Evolutionary conservation across 73 alveolate genomes (phyloP).

Genomic region (Tetrahymena elliotti): DNA sequence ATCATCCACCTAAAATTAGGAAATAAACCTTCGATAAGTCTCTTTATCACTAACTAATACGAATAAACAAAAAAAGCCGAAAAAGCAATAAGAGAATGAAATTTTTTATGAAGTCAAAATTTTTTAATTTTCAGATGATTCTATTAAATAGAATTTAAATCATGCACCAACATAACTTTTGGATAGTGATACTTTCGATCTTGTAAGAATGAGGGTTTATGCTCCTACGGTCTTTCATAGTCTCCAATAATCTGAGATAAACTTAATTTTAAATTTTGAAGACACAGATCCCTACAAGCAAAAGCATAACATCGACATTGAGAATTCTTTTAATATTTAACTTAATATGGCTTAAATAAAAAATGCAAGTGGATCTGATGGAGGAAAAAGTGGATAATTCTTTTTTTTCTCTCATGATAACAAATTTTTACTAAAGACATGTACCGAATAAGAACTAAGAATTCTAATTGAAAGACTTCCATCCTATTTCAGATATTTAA

Average conservation of each 20-base stretch:
- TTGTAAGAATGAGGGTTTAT: not conserved
- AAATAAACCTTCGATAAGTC: not conserved
- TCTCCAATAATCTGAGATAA: not conserved
- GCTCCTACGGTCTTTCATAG: not conserved
- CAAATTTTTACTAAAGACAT: slow-evolving; percentile 9
- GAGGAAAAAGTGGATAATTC: slow-evolving; percentile 43
- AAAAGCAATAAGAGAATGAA: not conserved
- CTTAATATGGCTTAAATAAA: slow-evolving; percentile 20
- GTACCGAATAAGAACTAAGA: slow-evolving; percentile 13
- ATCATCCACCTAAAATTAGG: not conserved
- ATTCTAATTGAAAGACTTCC: not conserved
- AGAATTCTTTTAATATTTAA: slow-evolving; percentile 18
- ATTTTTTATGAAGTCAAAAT: not conserved
- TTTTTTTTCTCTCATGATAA: slow-evolving; percentile 29
- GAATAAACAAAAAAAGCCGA: not conserved
- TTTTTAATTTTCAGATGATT: not conserved
- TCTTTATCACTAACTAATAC: not conserved
- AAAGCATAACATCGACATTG: not conserved
- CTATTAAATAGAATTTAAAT: not conserved
- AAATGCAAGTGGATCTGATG: slow-evolving; percentile 32
- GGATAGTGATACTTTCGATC: not conserved
- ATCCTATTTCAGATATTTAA: slow-evolving; percentile 4
- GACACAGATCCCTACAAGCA: not conserved
- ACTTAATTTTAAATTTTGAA: not conserved
- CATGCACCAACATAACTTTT: not conserved